These are phyloP conservation scores for Trametes elegans DNA, from an alignment of 768 basidiomycete species.

Conservation along the genomic window DNA sequence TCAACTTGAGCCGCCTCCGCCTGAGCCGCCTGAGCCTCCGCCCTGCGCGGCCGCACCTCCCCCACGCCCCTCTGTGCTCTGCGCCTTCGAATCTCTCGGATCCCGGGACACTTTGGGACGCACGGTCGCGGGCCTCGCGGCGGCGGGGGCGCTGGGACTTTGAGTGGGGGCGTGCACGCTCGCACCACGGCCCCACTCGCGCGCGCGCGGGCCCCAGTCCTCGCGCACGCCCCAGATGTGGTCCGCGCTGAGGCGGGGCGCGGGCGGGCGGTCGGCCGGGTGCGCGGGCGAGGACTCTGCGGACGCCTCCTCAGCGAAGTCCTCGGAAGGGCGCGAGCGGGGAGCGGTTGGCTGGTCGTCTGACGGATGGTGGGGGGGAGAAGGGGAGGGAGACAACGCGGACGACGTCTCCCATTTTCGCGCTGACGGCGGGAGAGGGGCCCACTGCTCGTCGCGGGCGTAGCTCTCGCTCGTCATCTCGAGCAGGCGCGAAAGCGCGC, in stretches of 20 bases:
- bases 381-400: neutral
- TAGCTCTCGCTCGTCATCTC: slow-evolving; percentile 52
- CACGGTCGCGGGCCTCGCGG: neutral
- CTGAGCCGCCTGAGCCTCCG: no score
- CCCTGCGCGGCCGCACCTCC: no score
- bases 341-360: neutral
- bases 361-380: neutral
- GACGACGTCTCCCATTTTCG: slow-evolving; percentile 35
- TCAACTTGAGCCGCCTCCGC: slow-evolving; percentile 9
- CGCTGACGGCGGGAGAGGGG: slow-evolving; percentile 31
- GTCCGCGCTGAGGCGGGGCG: slow-evolving; percentile 35
- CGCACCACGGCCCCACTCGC: slow-evolving; percentile 20
- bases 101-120: neutral
- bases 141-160: neutral
- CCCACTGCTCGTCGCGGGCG: slow-evolving; percentile 33
- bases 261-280: slow-evolving; percentile 26
- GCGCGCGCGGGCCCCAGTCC: slow-evolving; percentile 32
- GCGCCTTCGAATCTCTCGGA: neutral
- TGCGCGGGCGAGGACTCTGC: neutral
- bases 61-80: neutral
- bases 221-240: slow-evolving; percentile 42
- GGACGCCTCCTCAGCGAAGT: slow-evolving; percentile 28
- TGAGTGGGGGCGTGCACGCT: slow-evolving; percentile 7
- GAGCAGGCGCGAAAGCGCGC: slow-evolving; percentile 54
- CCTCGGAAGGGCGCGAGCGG: slow-evolving; percentile 1